Percentiles rank a stretch among this genome's conserved stretches.
Evolutionary conservation across 495 filamentous ascomycete species (phyloP).

Genomic region (Elasticomyces elasticus): DNA sequence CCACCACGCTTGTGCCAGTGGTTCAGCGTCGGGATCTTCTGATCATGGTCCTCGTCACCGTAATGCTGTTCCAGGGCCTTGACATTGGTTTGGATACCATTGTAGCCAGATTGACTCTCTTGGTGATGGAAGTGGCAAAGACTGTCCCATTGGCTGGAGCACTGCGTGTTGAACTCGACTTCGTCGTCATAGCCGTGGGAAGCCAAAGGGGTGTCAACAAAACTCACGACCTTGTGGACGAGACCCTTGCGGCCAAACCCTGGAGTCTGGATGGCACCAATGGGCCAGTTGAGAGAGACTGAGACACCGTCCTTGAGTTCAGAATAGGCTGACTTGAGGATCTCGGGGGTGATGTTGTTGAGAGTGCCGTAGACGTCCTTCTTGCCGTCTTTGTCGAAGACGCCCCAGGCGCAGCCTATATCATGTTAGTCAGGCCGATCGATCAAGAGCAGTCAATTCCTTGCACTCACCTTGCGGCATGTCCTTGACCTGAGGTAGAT

Average conservation of each 20-base stretch:
- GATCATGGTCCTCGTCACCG: constrained; percentile 20
- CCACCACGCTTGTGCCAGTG: constrained; percentile 36
- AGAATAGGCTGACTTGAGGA: constrained; percentile 41
- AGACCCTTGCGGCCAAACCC: constrained; percentile 44
- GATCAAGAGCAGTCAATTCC: not conserved
- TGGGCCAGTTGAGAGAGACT: constrained; percentile 48
- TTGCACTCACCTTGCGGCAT: constrained; percentile 39
- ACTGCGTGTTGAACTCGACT: constrained; percentile 40
- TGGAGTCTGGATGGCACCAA: constrained; percentile 40
- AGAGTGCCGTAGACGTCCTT: constrained; percentile 50
- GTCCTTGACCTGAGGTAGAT: constrained; percentile 47
- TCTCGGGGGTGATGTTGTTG: constrained; percentile 48
- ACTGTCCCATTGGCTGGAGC: constrained; percentile 34
- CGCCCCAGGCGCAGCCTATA: constrained; percentile 53
- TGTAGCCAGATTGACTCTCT: constrained; percentile 43
- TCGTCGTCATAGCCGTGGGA: constrained; percentile 37
- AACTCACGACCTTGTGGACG: constrained; percentile 40
- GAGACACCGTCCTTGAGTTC: constrained; percentile 47
- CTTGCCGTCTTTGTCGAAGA: constrained; percentile 52
- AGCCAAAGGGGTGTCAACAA: constrained; percentile 31
- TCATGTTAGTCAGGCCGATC: not conserved
- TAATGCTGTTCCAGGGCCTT: constrained; percentile 21
- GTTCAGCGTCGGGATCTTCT: constrained; percentile 28
- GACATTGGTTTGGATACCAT: constrained; percentile 32
- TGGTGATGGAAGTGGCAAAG: constrained; percentile 39